These are phyloP conservation scores for Flaveria robusta DNA, from an alignment of 129 eudicot species.

Conservation along the genomic window DNA sequence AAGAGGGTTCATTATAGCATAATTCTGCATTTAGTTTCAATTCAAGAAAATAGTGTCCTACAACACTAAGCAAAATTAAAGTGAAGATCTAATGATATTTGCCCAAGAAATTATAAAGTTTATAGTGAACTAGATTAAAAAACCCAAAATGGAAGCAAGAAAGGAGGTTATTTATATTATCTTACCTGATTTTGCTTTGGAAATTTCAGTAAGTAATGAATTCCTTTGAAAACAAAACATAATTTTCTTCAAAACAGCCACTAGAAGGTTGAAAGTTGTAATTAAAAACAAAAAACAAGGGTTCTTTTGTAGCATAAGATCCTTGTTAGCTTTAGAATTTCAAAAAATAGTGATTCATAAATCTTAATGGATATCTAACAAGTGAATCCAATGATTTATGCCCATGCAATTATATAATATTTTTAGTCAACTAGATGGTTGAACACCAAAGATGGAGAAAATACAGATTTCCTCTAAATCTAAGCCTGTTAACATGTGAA, in stretches of 20 bases:
- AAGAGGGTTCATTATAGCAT: no score
- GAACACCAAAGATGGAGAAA: neutral
- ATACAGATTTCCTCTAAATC: neutral
- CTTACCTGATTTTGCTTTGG: neutral
- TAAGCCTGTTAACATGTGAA: constrained; percentile 6
- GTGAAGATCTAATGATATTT: neutral
- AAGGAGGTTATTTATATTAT: neutral
- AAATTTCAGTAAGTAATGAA: neutral
- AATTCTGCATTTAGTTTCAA: neutral
- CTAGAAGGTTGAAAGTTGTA: neutral
- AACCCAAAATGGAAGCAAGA: neutral
- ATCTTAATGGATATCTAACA: neutral
- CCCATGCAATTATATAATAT: neutral
- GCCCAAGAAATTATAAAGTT: neutral
- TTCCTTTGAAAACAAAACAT: neutral
- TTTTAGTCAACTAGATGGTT: neutral
- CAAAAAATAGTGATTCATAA: constrained; percentile 9
- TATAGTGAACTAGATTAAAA: neutral
- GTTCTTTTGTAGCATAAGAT: neutral
- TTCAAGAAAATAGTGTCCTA: neutral
- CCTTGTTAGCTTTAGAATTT: neutral
- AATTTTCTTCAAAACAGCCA: neutral
- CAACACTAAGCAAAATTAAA: neutral
- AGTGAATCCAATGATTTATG: neutral
- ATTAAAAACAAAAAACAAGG: neutral